phyloP scores from a whole-genome alignment of 148 eudicot genomes.

The Rhododendron henanense region DNA sequence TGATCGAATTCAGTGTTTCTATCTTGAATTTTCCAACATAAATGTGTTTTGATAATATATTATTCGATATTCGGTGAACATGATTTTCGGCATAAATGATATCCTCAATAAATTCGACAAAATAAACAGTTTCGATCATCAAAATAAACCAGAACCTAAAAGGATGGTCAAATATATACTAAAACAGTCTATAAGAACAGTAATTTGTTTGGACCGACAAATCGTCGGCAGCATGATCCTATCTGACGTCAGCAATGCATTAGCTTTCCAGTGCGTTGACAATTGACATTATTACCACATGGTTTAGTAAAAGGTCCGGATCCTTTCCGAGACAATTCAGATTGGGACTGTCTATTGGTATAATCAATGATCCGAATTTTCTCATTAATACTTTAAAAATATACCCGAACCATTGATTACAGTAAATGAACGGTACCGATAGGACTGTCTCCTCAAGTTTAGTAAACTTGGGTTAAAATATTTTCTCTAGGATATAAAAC shows the following conservation, averaged over 20 bases:
- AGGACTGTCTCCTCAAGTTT: no score
- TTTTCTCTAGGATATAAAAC: no score
- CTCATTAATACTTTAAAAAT: no score
- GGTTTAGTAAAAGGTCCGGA: neutral
- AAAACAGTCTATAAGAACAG: no score
- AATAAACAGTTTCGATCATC: neutral
- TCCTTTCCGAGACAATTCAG: no score
- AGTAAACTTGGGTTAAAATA: neutral
- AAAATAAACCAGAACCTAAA: neutral
- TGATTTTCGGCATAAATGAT: neutral
- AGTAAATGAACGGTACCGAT: no score
- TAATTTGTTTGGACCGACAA: neutral
- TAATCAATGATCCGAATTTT: no score
- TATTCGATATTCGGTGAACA: neutral
- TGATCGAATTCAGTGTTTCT: neutral
- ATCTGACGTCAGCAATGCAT: neutral
- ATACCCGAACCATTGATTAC: no score
- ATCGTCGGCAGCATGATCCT: slow-evolving; percentile 1
- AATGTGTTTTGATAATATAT: neutral
- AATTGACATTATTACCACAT: neutral
- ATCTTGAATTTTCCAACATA: neutral
- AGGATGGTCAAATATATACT: neutral
- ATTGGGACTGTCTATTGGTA: no score
- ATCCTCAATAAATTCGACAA: neutral
- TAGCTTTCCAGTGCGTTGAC: neutral